These are phyloP conservation scores for Desmodesmus armatus DNA, from an alignment of 139 green algal genomes.

Conservation along the genomic window DNA sequence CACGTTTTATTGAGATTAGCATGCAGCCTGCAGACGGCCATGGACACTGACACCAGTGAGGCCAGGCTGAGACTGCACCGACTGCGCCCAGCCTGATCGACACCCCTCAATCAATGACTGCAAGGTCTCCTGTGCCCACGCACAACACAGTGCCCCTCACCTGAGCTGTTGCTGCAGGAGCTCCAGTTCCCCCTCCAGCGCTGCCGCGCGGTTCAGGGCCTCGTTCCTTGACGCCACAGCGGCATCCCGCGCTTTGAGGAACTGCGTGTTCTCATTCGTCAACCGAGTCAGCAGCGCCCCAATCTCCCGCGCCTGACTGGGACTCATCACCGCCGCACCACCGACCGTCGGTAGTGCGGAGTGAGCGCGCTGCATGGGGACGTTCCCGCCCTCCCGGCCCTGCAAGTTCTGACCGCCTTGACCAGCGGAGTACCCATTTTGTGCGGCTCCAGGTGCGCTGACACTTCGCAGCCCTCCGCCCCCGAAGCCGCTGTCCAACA, in stretches of 20 bases:
- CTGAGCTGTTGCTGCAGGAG: slow-evolving; percentile 27
- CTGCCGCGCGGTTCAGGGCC: background rate
- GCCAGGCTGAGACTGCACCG: too few species aligned
- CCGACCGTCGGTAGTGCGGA: too few species aligned
- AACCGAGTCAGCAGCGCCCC: slow-evolving; percentile 32
- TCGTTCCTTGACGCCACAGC: slow-evolving; percentile 5
- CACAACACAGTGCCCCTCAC: background rate
- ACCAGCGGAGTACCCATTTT: background rate
- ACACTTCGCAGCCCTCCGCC: too few species aligned
- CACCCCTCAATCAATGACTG: too few species aligned
- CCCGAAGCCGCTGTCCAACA: background rate
- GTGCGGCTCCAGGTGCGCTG: background rate
- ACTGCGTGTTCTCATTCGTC: slow-evolving; percentile 37
- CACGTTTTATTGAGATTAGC: too few species aligned
- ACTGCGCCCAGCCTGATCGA: too few species aligned
- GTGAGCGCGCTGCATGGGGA: too few species aligned
- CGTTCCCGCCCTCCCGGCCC: background rate
- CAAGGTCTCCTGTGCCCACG: background rate
- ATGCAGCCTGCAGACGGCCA: too few species aligned
- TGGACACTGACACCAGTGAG: too few species aligned
- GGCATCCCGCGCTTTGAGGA: slow-evolving; percentile 21
- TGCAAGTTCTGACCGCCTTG: background rate
- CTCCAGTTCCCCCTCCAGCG: slow-evolving; percentile 16
- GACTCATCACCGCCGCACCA: slow-evolving; percentile 20
- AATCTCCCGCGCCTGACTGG: slow-evolving; percentile 31